Percentiles rank a stretch among this genome's conserved stretches.
Evolutionary conservation across 2,329 filamentous ascomycete genomes (phyloP).

Genomic region (Iodosphaeria phyllophila): DNA sequence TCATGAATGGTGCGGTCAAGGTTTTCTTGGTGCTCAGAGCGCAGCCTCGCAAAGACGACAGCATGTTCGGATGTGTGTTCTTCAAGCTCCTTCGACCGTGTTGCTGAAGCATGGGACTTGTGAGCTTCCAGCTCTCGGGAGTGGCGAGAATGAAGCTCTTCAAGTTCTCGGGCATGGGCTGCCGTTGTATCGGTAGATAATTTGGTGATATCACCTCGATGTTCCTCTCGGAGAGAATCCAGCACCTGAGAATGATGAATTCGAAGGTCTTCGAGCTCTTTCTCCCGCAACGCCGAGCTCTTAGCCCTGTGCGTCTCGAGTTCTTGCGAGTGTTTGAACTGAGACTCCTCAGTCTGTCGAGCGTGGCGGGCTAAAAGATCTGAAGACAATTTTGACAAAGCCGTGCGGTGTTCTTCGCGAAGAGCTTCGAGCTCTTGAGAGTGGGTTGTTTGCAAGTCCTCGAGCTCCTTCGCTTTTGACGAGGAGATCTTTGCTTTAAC

Average conservation of each 20-base stretch:
- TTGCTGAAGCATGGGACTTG: constrained; percentile 1
- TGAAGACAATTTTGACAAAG: too few relatives aligned
- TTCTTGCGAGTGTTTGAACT: too few relatives aligned
- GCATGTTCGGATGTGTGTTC: constrained; percentile 8
- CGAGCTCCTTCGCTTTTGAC: constrained; percentile 6
- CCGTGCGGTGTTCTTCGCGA: constrained; percentile 8
- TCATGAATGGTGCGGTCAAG: constrained; percentile 4
- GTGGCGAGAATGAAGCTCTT: neutral
- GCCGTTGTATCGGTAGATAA: too few relatives aligned
- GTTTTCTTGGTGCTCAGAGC: constrained; percentile 4
- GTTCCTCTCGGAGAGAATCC: too few relatives aligned
- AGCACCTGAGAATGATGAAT: too few relatives aligned
- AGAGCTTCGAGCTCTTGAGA: constrained; percentile 6
- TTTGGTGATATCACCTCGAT: too few relatives aligned
- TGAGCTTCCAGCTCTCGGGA: constrained; percentile 1
- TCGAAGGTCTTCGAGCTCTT: too few relatives aligned
- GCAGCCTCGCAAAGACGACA: constrained; percentile 7
- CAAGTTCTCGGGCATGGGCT: too few relatives aligned
- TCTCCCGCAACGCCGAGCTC: too few relatives aligned
- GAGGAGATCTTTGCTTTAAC: constrained; percentile 6
- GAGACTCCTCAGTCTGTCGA: too few relatives aligned
- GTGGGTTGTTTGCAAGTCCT: constrained; percentile 6
- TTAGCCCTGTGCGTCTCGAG: too few relatives aligned
- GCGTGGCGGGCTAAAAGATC: neutral
- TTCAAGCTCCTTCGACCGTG: constrained; percentile 5